phyloP scores from a whole-genome alignment of 192 early-diverging fungal species.

The Backusella morwellensis region DNA sequence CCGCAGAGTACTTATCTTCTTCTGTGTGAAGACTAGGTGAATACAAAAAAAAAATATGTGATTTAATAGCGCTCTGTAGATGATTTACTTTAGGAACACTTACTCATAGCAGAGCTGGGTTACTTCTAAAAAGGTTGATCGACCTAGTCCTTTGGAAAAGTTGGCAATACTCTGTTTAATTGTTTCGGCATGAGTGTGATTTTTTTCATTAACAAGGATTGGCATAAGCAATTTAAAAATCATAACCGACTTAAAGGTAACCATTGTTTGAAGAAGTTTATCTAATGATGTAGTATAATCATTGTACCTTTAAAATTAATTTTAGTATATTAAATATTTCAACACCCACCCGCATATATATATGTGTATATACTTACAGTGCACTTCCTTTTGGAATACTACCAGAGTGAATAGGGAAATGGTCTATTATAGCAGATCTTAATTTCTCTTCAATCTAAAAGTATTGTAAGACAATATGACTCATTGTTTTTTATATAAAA shows the following conservation, averaged over 20 bases:
- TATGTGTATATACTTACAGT: background rate
- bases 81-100: background rate
- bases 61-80: background rate
- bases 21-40: conserved; percentile 19
- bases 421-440: background rate
- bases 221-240: conserved; percentile 52
- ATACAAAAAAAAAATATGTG: conserved; percentile 15
- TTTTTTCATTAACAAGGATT: conserved; percentile 51
- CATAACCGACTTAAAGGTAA: conserved; percentile 32
- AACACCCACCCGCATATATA: background rate
- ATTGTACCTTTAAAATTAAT: conserved; percentile 33
- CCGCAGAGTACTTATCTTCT: conserved; percentile 18
- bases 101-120: conserved; percentile 46
- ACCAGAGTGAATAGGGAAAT: background rate
- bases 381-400: background rate
- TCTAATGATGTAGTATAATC: conserved; percentile 55
- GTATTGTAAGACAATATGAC: background rate
- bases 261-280: conserved; percentile 49
- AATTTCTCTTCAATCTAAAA: background rate
- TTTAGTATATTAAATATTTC: background rate
- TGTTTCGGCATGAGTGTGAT: conserved; percentile 44
- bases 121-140: conserved; percentile 37
- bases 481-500: background rate
- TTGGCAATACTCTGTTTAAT: conserved; percentile 34
- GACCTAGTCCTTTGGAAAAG: conserved; percentile 36